Base-by-base conservation (phyloP, 768 basidiomycete genomes). In the Phlebiopsis flavidoalba region DNA sequence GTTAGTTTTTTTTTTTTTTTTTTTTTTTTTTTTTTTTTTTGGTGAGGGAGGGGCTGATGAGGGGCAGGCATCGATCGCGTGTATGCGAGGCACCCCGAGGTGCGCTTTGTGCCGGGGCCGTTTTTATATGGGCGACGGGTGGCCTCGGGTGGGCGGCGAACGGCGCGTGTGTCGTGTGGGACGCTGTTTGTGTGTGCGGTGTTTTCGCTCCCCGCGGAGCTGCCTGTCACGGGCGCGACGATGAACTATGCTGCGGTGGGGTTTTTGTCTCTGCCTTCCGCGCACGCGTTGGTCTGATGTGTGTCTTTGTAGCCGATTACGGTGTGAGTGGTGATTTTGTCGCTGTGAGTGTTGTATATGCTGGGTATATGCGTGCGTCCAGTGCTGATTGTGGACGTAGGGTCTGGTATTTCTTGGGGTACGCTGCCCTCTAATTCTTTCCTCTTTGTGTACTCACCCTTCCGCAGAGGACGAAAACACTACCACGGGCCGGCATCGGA, bases 101-200 rank as follows among this genome's bases (percentile, higher is more conserved):
- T 94, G 46, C 78, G 81, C 66, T 94, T 94, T 79, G 85, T 82
- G 62, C 92, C 91, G 5, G 92, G 92, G 11, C 91, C 92, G 6
- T 93, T 93, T 75, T n/a, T 93, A 87, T 74, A 85, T 93, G 84
- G 88, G 91, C 33, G 74, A 82, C 58, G 89, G 89, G 0, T 62
- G 77, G 47, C 69, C n/a, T 90, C 17, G 89, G 89, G 0, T 80
- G 80, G 76, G 68, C 76, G 5, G 80, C 80, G 60, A 91, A 93
- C 66, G 63, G 78, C 35, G 76, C 75, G n/a, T 90, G 88, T 71
- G 86, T 90, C 53, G 51, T 68, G 12, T 90, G 88, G n/a, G 88
- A 87, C 86, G 36, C 65, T 82, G 14, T 89, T 89, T 70, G 80
- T 91, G 36, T 79, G 76, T 59, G 78, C 90, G 45, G 84, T 92